Evolutionary conservation across 352 stramenopile genomes (phyloP), one percentile per base, ranked within the genome.

Genomic region (Phytophthora pistaciae): DNA sequence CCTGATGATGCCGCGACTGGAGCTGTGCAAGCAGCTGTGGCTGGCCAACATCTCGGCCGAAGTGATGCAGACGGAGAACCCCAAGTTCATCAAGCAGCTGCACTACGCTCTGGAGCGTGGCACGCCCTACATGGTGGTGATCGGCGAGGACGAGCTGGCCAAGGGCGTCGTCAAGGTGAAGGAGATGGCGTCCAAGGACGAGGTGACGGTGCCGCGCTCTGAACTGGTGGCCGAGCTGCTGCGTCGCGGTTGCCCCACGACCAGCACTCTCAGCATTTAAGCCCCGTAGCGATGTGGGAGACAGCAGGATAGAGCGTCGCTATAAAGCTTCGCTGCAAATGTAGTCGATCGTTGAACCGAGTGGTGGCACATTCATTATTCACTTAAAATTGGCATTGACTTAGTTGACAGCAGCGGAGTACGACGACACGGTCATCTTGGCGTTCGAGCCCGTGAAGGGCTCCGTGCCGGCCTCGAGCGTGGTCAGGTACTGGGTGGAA

Each of bases 81-180:
- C 96, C 38, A 99, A 99, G 87, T 97, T 99, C 66, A 98, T 97
- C 65, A 98, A 98, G 74, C 97, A 99, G 79, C 87, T 99, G 67
- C 84, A 97, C 79, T 92, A 99, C 77, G 97, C 97, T 55, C 85
- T 99, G 49, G 95, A 99, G 68, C 75, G 85, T 38, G 90, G 94
- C 27, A 99, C 99, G 58, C 97, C 97, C 29, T 99, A 96, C 87
- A 98, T 99, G 93, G 94, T 99, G 11, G 95, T 99, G 50, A 79
- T 99, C 44, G 98, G 98, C 42, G 96, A 99, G 64, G 94, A 99
- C 58, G 98, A 99, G 79, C 73, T 98, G 36, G 91, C 93, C 72
- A 91, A 97, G 53, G 86, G 86, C 38, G 88, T 97, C 63, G 97
- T 99, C 52, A 99, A 99, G 82, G 87, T 99, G 53, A 99, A 99